These are phyloP conservation scores for Nitzschia inconspicua DNA, from an alignment of 108 stramenopile genomes.

Conservation along the genomic window DNA sequence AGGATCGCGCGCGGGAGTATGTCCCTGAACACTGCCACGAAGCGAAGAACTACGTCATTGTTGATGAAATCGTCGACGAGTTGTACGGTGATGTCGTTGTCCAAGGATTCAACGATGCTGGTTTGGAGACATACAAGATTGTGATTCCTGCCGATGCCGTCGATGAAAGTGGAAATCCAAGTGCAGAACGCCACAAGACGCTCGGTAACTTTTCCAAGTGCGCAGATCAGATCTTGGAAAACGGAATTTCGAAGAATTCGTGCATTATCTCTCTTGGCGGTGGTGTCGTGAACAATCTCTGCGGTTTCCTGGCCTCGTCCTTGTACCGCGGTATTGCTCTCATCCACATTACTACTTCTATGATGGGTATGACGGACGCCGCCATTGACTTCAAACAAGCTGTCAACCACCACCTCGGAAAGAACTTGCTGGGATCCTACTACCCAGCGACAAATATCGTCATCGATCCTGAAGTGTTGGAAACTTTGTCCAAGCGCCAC, in stretches of 20 bases:
- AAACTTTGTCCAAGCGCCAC: conserved; percentile 22
- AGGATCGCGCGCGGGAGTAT: conserved; percentile 3
- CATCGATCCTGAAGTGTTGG: conserved; percentile 34
- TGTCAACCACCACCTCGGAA: conserved; percentile 30
- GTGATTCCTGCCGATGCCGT: conserved; percentile 24
- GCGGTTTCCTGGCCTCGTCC: conserved; percentile 27
- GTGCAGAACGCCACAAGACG: conserved; percentile 32
- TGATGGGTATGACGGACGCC: conserved; percentile 37
- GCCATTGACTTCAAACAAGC: conserved; percentile 40
- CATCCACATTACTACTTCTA: conserved; percentile 30
- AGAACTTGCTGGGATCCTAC: conserved; percentile 39
- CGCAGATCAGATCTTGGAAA: conserved; percentile 6
- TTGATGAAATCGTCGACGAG: conserved; percentile 26
- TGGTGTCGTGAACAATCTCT: conserved; percentile 29
- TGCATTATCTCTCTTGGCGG: conserved; percentile 37
- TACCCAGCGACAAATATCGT: conserved; percentile 32
- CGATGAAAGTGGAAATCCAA: conserved; percentile 35
- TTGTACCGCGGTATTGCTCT: conserved; percentile 31
- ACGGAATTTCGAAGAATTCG: conserved; percentile 31
- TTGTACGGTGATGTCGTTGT: conserved; percentile 26
- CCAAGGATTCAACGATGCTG: conserved; percentile 25
- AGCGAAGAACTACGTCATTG: conserved; percentile 31
- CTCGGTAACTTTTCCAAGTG: conserved; percentile 2
- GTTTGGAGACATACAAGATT: conserved; percentile 22
- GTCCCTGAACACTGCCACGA: conserved; percentile 27